Evolutionary conservation across 2,329 filamentous ascomycete genomes (phyloP).

Genomic region (Nemania sp.): DNA sequence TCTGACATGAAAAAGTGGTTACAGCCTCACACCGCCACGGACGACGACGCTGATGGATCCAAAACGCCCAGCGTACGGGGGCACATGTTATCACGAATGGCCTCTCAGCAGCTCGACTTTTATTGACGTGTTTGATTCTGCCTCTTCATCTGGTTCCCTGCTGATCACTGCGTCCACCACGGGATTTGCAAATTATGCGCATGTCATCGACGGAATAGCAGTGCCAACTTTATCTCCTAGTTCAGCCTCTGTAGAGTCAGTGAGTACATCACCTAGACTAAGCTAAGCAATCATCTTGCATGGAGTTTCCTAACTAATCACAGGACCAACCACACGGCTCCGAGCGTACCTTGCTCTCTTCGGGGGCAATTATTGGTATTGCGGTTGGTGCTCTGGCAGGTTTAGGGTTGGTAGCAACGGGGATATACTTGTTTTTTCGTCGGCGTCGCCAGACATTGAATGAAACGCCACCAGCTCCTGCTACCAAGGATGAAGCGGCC

Average conservation of each 20-base stretch:
- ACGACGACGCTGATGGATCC: slow-evolving; percentile 20
- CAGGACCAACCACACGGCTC: slow-evolving; percentile 5
- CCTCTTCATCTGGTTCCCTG: slow-evolving; percentile 11
- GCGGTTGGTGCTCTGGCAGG: slow-evolving; percentile 25
- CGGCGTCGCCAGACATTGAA: slow-evolving; percentile 9
- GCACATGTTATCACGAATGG: slow-evolving; percentile 31
- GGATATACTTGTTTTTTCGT: slow-evolving; percentile 21
- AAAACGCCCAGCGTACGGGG: slow-evolving; percentile 32
- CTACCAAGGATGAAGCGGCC: slow-evolving; percentile 7
- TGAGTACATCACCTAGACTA: not conserved
- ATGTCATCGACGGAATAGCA: slow-evolving; percentile 32
- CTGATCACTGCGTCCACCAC: slow-evolving; percentile 13
- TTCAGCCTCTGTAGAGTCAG: not conserved
- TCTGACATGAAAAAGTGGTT: slow-evolving; percentile 23
- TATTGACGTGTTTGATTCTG: slow-evolving; percentile 22
- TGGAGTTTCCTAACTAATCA: not conserved
- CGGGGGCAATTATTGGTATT: slow-evolving; percentile 29
- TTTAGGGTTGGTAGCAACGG: slow-evolving; percentile 7
- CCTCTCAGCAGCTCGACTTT: slow-evolving; percentile 19
- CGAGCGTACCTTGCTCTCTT: slow-evolving; percentile 9
- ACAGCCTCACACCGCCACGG: slow-evolving; percentile 7
- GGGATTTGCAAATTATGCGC: slow-evolving; percentile 27
- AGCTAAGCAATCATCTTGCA: not conserved
- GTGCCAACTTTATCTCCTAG: not conserved
- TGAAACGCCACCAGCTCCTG: too few relatives aligned